Evolutionary conservation across 352 stramenopile genomes (phyloP), one percentile per base, ranked within the genome.

Genomic region (Pythium periplocum): DNA sequence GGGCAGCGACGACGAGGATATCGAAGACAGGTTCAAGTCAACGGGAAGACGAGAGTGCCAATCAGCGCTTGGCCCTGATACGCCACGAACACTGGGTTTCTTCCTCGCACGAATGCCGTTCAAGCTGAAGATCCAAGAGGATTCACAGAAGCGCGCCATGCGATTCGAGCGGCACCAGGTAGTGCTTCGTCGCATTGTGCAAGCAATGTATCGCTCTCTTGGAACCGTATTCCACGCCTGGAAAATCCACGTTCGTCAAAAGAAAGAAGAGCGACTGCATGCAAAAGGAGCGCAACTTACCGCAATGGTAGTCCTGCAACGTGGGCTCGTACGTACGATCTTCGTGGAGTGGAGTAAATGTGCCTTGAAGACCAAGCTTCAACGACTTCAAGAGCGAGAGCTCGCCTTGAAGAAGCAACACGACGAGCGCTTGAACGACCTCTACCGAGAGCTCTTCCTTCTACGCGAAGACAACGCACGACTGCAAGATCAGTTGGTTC

Each of bases 281-380:
- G 59, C 64, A 30, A 85, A 85, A 53, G 74, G 69, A 1, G 71
- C 71, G 0, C 69, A 85, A 45, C 53, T 85, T 31, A 82, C 74
- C 9, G 66, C 71, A 2, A 76, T 75, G 68, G 63, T 85, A 10
- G 59, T 85, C 11, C 59, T 77, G 36, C 73, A 82, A 48, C 71
- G 71, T 6, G 71, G 71, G 2, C 71, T 76, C 32, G 53, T 75
- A 32, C 71, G 74, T 2, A 57, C 64, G n/a, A 61, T 73, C 8
- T 85, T 85, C 47, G 61, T 80, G 36, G 73, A 73, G 49, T 85
- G 74, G 74, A 76, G 60, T 53, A 78, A 78, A 8, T 60, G 57
- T 31, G 34, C 59, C n/a, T 53, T 81, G 41, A 53, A 68, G 46
- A 53, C 46, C 11, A 56, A 66, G 42, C 38, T 66, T n/a, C 5